phyloP scores from a whole-genome alignment of 1,284 basidiomycete genomes.

The Trichosporon inkin region DNA sequence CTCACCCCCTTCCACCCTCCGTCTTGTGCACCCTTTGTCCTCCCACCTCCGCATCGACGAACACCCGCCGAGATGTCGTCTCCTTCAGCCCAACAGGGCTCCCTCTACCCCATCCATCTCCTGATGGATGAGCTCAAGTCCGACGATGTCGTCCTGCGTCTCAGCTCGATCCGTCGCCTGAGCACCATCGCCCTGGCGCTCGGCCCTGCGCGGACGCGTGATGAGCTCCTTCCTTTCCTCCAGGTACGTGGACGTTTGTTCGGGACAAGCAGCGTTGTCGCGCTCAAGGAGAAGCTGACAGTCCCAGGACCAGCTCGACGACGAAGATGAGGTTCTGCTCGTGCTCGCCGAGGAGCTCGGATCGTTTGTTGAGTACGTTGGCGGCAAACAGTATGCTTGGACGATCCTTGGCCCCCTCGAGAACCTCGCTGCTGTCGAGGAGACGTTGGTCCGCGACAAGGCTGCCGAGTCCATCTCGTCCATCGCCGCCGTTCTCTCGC shows the following conservation, averaged over 20 bases:
- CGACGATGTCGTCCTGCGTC: conserved; percentile 86
- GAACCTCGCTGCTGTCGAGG: conserved; percentile 93
- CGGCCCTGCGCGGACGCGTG: conserved; percentile 89
- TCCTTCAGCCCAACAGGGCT: conserved; percentile 26
- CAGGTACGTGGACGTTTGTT: conserved; percentile 34
- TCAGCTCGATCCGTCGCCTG: conserved; percentile 96
- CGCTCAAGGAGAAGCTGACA: neutral
- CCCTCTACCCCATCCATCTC: conserved; percentile 49
- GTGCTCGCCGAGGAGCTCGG: conserved; percentile 96
- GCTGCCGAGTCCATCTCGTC: conserved; percentile 96
- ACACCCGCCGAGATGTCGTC: conserved; percentile 29
- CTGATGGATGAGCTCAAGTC: conserved; percentile 71
- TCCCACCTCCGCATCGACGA: neutral
- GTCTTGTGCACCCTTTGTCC: conserved; percentile 2
- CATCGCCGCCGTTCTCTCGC: conserved; percentile 72
- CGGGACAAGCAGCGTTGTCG: neutral
- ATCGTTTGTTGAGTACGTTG: conserved; percentile 88
- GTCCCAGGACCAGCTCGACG: conserved; percentile 87
- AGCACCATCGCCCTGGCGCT: conserved; percentile 97
- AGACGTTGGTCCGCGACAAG: conserved; percentile 98
- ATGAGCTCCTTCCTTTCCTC: conserved; percentile 94
- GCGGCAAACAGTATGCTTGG: conserved; percentile 84
- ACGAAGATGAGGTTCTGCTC: conserved; percentile 97
- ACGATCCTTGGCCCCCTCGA: conserved; percentile 87
- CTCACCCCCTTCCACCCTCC: neutral